phyloP scores from a whole-genome alignment of 176 grass and related monocot species.

The Avena atlantica region DNA sequence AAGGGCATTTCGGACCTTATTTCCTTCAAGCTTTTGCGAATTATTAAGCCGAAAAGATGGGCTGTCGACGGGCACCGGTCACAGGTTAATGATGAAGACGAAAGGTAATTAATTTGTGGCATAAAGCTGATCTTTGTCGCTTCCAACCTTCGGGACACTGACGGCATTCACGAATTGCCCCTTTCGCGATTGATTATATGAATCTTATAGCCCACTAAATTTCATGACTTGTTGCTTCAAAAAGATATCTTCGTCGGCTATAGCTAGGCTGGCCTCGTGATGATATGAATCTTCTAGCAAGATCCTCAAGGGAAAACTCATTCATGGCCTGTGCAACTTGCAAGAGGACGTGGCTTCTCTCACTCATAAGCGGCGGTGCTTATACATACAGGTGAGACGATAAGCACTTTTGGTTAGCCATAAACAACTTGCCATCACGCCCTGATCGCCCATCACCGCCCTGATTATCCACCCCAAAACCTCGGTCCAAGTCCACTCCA shows the following conservation, averaged over 20 bases:
- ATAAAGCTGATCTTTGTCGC: slow-evolving; percentile 43
- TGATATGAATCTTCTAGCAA: background rate
- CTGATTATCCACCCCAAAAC: background rate
- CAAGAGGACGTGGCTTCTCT: background rate
- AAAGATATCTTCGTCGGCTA: background rate
- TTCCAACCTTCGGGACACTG: background rate
- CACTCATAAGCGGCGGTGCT: background rate
- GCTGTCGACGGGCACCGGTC: slow-evolving; percentile 34
- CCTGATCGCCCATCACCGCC: background rate
- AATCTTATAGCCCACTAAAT: background rate
- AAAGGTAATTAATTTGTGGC: background rate
- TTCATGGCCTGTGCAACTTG: background rate
- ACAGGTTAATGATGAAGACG: slow-evolving; percentile 9
- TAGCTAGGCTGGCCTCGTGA: background rate
- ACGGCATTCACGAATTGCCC: background rate
- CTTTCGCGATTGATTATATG: background rate
- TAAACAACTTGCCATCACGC: background rate
- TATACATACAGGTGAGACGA: background rate
- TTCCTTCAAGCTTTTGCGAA: background rate
- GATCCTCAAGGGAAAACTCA: background rate
- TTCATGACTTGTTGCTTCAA: background rate
- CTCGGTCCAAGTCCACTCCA: slow-evolving; percentile 22
- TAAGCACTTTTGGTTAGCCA: background rate
- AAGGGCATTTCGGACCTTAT: background rate
- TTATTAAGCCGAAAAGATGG: background rate